A percentile compares a stretch with the other conserved stretches of the same genome.
phyloP scores from a whole-genome alignment of 768 basidiomycete species.

The Suillus subluteus region DNA sequence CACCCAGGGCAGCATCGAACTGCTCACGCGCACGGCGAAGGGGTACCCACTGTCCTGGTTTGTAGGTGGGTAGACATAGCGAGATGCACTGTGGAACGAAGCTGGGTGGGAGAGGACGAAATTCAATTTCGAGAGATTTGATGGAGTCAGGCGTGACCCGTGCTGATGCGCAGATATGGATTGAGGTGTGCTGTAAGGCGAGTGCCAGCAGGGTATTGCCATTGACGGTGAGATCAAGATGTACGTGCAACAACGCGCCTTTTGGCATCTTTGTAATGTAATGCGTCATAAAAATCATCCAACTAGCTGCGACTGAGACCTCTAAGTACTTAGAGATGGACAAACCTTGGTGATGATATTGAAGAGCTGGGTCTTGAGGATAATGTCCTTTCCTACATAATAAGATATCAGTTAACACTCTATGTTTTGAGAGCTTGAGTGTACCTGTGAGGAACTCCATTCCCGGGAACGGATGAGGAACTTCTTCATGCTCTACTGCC shows the following conservation, averaged over 20 bases:
- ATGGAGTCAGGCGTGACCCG: conserved; percentile 46
- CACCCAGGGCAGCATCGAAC: conserved; percentile 57
- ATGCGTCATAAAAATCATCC: neutral
- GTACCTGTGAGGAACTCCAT: conserved; percentile 79
- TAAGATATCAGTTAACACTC: neutral
- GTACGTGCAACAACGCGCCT: conserved; percentile 73
- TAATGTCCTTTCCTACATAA: conserved; percentile 52
- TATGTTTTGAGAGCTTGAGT: conserved; percentile 11
- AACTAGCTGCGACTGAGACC: neutral
- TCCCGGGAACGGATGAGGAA: conserved; percentile 71
- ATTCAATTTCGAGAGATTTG: conserved; percentile 51
- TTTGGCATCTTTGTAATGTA: conserved; percentile 67
- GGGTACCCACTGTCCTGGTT: conserved; percentile 55
- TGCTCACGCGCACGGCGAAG: conserved; percentile 53
- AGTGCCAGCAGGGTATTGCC: conserved; percentile 52
- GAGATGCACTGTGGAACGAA: conserved; percentile 28
- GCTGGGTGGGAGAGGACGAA: conserved; percentile 48
- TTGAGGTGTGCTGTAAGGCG: conserved; percentile 56
- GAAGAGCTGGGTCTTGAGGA: conserved; percentile 65
- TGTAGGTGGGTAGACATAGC: conserved; percentile 44
- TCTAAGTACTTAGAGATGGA: neutral
- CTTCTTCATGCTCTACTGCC: conserved; percentile 52
- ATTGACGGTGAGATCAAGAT: conserved; percentile 76
- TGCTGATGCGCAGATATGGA: conserved; percentile 59
- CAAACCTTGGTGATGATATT: conserved; percentile 60